Evolutionary conservation across 148 eudicot genomes (phyloP).

Genomic region (Agrostemma githago): DNA sequence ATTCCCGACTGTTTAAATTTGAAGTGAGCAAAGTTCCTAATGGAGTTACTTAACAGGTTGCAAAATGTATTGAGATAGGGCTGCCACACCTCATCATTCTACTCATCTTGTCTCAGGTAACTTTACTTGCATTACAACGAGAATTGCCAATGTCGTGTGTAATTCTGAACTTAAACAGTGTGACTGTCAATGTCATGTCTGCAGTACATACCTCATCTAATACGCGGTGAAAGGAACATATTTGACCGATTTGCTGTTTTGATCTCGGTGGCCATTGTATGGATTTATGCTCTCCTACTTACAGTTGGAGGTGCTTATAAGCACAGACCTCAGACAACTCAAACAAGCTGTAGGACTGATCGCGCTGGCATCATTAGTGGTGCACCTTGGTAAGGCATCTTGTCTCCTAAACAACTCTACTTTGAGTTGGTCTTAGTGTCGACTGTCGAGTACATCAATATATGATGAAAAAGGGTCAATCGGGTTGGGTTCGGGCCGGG

Average conservation of each 20-base stretch:
- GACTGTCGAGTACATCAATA: too few relatives aligned
- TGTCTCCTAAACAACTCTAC: not conserved
- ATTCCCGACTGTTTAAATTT: too few relatives aligned
- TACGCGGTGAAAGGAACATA: constrained; percentile 50
- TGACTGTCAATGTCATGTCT: constrained; percentile 4
- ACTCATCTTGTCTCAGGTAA: constrained; percentile 73
- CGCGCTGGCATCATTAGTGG: constrained; percentile 77
- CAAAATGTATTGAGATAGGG: constrained; percentile 75
- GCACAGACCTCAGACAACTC: constrained; percentile 51
- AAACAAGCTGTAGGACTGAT: constrained; percentile 80
- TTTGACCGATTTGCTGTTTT: constrained; percentile 78
- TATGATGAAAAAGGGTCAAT: too few relatives aligned
- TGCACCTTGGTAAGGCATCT: constrained; percentile 63
- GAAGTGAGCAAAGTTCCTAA: too few relatives aligned
- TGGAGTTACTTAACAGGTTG: constrained; percentile 48
- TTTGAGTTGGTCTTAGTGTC: too few relatives aligned
- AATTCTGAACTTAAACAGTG: not conserved
- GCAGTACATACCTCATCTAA: constrained; percentile 78
- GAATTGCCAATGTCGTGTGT: too few relatives aligned
- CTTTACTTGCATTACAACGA: not conserved
- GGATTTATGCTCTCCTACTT: constrained; percentile 82
- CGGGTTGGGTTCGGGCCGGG: too few relatives aligned
- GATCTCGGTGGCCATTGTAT: constrained; percentile 72
- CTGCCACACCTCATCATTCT: constrained; percentile 65
- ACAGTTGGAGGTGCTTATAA: constrained; percentile 90